Conservation (phyloP, 2,329 filamentous ascomycete genomes). For the Talaromyces albobiverticillius region DNA sequence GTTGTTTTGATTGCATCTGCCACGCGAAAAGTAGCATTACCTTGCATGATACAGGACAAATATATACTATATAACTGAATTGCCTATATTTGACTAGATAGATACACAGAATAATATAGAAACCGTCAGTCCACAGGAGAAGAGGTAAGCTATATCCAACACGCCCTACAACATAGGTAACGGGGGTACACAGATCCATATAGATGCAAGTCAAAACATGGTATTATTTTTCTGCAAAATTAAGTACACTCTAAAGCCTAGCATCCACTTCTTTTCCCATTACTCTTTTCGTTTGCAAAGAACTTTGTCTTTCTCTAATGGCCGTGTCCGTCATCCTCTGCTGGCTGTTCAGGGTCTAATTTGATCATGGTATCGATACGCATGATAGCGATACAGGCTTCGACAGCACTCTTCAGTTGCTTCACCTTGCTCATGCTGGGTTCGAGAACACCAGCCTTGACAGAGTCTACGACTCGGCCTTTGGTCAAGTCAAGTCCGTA, state of each 20-base stretch:
- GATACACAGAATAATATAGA: neutral
- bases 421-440: conserved; percentile 97
- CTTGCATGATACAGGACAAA: neutral
- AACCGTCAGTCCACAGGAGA: neutral
- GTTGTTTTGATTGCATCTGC: neutral
- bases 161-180: neutral
- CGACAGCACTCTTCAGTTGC: conserved; percentile 96
- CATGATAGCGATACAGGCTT: conserved; percentile 99
- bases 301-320: conserved; percentile 53
- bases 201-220: conserved; percentile 4
- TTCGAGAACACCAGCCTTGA: conserved; percentile 94
- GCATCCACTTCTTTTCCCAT: conserved; percentile 5
- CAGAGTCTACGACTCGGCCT: conserved; percentile 86
- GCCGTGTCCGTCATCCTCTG: conserved; percentile 77
- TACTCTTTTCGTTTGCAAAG: neutral
- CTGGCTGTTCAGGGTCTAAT: conserved; percentile 82
- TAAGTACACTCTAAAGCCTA: conserved; percentile 5
- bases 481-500: conserved; percentile 89
- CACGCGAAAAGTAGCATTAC: conserved; percentile 8
- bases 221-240: conserved; percentile 11
- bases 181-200: no score
- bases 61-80: conserved; percentile 1
- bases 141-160: neutral
- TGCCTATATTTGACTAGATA: neutral
- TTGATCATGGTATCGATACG: conserved; percentile 98